Evolutionary conservation across 2,329 filamentous ascomycete genomes (phyloP).

Genomic region (Colletotrichum neosansevieriae): DNA sequence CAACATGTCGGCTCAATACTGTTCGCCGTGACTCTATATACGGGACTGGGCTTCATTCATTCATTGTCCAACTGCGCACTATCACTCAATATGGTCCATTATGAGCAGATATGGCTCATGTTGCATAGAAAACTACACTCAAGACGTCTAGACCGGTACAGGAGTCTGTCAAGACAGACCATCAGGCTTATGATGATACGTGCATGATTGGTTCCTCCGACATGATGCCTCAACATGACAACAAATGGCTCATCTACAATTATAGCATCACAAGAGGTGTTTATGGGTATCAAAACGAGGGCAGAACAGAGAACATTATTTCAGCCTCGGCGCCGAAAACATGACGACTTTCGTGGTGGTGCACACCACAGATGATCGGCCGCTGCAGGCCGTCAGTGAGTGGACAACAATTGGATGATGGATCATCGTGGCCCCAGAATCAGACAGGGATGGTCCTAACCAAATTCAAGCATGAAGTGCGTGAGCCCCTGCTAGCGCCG

Average conservation of each 20-base stretch:
- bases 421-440: background rate
- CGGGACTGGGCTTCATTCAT: background rate
- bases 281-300: too few species aligned
- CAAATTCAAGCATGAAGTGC: background rate
- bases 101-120: conserved; percentile 20
- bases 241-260: background rate
- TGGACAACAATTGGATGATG: background rate
- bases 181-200: too few species aligned
- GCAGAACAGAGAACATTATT: rapidly evolving
- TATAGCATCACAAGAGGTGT: background rate
- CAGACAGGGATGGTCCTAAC: background rate
- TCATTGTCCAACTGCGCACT: too few species aligned
- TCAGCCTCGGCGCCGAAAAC: background rate
- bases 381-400: background rate
- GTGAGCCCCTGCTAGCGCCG: conserved; percentile 29
- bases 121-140: background rate
- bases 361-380: background rate
- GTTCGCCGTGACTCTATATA: background rate
- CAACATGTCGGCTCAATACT: background rate
- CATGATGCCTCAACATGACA: conserved; percentile 6
- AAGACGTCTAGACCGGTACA: too few species aligned
- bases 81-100: background rate
- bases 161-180: too few species aligned
- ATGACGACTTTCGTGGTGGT: background rate
- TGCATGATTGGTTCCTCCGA: background rate